These are phyloP conservation scores for Cercospora zeae-maydis DNA, from an alignment of 2,329 filamentous ascomycete species.

Conservation along the genomic window DNA sequence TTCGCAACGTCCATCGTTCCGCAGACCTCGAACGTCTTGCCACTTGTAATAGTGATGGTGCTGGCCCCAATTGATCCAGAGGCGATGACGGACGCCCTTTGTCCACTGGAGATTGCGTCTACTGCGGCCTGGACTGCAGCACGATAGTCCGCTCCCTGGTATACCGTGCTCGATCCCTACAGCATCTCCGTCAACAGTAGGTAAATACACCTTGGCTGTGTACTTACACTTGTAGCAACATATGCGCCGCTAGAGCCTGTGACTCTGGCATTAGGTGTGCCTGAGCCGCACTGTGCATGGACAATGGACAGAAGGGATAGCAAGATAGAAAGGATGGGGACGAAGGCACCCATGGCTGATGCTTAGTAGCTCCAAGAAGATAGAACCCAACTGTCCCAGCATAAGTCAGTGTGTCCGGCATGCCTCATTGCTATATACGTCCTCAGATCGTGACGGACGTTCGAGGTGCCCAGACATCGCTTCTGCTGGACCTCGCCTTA, in stretches of 20 bases:
- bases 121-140: conserved; percentile 55
- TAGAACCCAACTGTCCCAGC: not conserved
- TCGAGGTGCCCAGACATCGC: not conserved
- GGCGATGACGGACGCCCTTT: conserved; percentile 54
- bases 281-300: conserved; percentile 45
- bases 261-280: conserved; percentile 46
- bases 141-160: conserved; percentile 53
- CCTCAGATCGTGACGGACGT: not conserved
- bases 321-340: not conserved
- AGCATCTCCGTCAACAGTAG: not conserved
- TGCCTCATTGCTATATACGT: not conserved
- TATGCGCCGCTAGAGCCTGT: conserved; percentile 49
- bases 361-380: not conserved
- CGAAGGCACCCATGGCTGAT: not conserved
- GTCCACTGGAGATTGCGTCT: conserved; percentile 50
- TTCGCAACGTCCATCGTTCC: conserved; percentile 52
- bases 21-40: conserved; percentile 58
- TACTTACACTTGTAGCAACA: conserved; percentile 38
- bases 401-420: not conserved
- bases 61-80: conserved; percentile 55
- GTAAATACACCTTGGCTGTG: not conserved
- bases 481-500: not conserved
- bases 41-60: conserved; percentile 51
- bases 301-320: conserved; percentile 19
- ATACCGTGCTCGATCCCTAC: conserved; percentile 45